Conservation (phyloP, 1,284 basidiomycete genomes). For the Binderoboletus segoi region DNA sequence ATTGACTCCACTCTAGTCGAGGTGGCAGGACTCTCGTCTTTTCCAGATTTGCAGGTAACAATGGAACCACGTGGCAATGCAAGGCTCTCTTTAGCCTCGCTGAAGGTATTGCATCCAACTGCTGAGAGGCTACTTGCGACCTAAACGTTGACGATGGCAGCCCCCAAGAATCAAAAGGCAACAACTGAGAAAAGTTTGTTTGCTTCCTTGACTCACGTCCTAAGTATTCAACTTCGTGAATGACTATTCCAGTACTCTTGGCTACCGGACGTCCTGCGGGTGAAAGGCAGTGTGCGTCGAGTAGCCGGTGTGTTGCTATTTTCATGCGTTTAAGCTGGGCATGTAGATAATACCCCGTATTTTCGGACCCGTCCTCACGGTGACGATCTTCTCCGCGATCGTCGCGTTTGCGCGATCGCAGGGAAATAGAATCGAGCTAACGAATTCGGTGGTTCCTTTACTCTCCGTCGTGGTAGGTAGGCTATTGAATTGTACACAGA, state of each 20-base stretch:
- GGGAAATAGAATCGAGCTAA: constrained; percentile 58
- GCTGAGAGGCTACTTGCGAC: not conserved
- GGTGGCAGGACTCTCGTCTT: not conserved
- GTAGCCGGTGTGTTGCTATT: not conserved
- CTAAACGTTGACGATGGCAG: constrained; percentile 18
- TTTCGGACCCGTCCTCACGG: constrained; percentile 79
- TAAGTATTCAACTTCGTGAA: not conserved
- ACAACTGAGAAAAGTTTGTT: constrained; percentile 31
- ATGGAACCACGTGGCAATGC: constrained; percentile 29
- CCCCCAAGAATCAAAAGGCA: constrained; percentile 33
- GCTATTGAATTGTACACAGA: not conserved
- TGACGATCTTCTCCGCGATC: constrained; percentile 72
- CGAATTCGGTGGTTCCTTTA: constrained; percentile 80
- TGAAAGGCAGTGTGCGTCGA: constrained; percentile 68
- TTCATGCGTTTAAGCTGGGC: constrained; percentile 6
- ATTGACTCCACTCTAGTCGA: not conserved
- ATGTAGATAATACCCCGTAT: constrained; percentile 64
- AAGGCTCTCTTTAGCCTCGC: constrained; percentile 19
- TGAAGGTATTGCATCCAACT: constrained; percentile 30
- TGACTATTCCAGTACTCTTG: constrained; percentile 71
- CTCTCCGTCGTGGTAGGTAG: constrained; percentile 84
- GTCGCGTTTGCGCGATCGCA: constrained; percentile 60
- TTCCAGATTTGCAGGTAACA: not conserved
- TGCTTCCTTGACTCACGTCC: not conserved
- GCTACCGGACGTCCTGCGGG: constrained; percentile 82